Evolutionary conservation across 2,329 filamentous ascomycete species (phyloP), one percentile per base, ranked within the genome.

Genomic region (Fusarium brachygibbosum): DNA sequence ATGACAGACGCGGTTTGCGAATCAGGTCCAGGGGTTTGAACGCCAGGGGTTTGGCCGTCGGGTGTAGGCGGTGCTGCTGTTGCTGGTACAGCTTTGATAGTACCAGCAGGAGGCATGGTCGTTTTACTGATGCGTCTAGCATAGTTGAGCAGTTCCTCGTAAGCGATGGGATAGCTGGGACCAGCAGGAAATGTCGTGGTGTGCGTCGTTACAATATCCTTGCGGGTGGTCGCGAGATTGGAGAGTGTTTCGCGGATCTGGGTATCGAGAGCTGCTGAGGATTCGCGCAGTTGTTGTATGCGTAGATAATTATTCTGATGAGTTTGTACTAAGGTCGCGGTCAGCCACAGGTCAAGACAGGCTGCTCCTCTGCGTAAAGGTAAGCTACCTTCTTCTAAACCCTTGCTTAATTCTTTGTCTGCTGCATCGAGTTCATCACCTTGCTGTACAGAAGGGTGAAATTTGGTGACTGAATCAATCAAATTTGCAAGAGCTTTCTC

Each of bases 61-160:
- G 76, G 74, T 3, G 74, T 66, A 2, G 77, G 61, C n/a, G 48
- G 48, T 29, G 34, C 34, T 28, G 34, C 34, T 51, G 48, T 51
- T 40, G 34, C 34, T 21, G 77, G 73, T 21, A 80, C 57, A 23
- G 79, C 76, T 66, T 84, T 83, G 14, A 82, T 78, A 49, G 83
- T 82, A 46, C 82, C 81, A 1, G 87, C 87, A 0, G 90, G 90
- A 0, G 93, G 92, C 14, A 93, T 85, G 1, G 93, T 95, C 69
- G 90, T 93, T 76, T 90, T 91, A 77, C 90, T 91, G 75, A 97
- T 96, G 68, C 90, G 89, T 42, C 91, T 90, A 23, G 93, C 93
- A 77, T 93, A 96, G 66, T 84, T 86, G 23, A 97, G 88, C 0
- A 97, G 87, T 70, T 94, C 90, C 44, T 89, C 85, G 75, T 93